Base-by-base conservation (phyloP, 768 basidiomycete genomes). In the Suillus weaverae region DNA sequence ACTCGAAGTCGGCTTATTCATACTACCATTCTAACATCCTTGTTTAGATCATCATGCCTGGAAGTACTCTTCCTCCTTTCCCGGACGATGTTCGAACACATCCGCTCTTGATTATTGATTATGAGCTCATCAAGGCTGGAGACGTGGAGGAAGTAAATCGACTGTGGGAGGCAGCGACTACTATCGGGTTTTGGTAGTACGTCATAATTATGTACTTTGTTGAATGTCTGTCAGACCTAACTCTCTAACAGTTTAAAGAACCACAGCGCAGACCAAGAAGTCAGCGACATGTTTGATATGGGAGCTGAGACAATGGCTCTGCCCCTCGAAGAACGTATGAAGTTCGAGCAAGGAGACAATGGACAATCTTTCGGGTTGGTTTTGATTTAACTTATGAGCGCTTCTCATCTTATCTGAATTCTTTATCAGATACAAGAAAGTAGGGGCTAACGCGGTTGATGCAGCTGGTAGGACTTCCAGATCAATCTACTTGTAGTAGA, bases 391-490 rank as follows among this genome's bases (percentile, higher is more conserved):
- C 35, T 1, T 4, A 7, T 4, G 33, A 56, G 3, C 36, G 10
- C 14, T 9, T 51, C 32, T 33, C 36, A 20, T 33, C n/a, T 11
- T 9, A 13, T 20, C 18, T 46, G 36, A 0, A 8, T 18, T 20
- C 59, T 11, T 54, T n/a, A 57, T 59, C 67, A 81, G 76, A 30
- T 90, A 89, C 71, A 89, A 90, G 77, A 85, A 85, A 14, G 78
- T 80, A 0, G 89, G 89, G 1, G 84, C 84, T 0, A 88, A 84
- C 65, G 87, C 85, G 1, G 83, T 86, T 5, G 87, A 90, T 69
- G 83, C 85, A 33, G 78, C 78, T 16, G 89, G 89, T 57, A 5
- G 4, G n/a, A 26, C 16, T 57, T 56, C 7, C 22, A 9, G 14
- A 10, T 2, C 1, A 0, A 38, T 22, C 5, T 22, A 39, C 16